These are phyloP conservation scores for Mimosa bimucronata DNA, from an alignment of 306 rosid genomes.

Conservation along the genomic window DNA sequence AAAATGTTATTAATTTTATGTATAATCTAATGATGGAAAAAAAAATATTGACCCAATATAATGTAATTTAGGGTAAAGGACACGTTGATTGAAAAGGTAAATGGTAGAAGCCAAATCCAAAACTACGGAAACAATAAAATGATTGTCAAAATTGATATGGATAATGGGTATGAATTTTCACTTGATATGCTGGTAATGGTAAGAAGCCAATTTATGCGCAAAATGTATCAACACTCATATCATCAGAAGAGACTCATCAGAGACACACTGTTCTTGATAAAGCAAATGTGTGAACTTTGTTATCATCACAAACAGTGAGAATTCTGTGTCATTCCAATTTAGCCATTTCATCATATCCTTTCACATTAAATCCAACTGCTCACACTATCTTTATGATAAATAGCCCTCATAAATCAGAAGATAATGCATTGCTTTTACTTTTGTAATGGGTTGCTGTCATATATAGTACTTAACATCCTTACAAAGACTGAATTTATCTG, in stretches of 20 bases:
- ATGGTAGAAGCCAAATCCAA: no score
- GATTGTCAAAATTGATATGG: conserved; percentile 70
- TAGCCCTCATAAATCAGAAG: background rate
- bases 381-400: background rate
- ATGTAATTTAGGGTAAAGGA: no score
- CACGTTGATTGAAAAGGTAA: no score
- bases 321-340: background rate
- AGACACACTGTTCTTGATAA: background rate
- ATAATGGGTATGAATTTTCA: conserved; percentile 30
- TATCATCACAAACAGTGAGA: background rate
- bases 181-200: background rate
- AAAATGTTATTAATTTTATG: no score
- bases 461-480: conserved; percentile 11
- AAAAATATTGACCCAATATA: no score
- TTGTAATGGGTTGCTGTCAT: conserved; percentile 9
- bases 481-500: conserved; percentile 14
- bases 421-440: conserved; percentile 1
- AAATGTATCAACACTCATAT: background rate
- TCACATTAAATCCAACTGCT: background rate
- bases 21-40: no score
- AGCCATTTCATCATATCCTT: conserved; percentile 14
- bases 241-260: background rate
- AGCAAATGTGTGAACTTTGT: background rate
- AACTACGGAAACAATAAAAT: conserved; percentile 15
- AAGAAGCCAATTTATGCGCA: background rate